Evolutionary conservation across 1,284 basidiomycete species (phyloP).

Genomic region (Ustilago lituana): DNA sequence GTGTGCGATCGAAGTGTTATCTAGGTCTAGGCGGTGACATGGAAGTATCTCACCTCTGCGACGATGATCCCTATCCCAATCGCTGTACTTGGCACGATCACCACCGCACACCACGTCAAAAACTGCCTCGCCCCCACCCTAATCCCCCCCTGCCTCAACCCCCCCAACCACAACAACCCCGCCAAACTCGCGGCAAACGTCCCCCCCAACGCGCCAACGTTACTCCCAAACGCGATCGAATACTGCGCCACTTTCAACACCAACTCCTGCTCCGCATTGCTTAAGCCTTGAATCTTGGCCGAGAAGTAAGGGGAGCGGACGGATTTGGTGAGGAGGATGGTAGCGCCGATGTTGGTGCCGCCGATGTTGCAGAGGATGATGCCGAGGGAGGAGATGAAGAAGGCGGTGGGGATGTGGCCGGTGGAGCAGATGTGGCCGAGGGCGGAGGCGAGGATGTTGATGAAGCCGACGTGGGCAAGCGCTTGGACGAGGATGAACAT

Average conservation of each 20-base stretch:
- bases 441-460: slow-evolving; percentile 83
- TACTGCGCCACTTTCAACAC: slow-evolving; percentile 69
- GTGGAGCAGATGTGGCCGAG: slow-evolving; percentile 69
- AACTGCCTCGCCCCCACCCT: slow-evolving; percentile 76
- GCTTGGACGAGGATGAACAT: slow-evolving; percentile 95
- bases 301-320: slow-evolving; percentile 68
- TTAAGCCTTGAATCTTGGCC: slow-evolving; percentile 8
- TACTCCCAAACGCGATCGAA: slow-evolving; percentile 82
- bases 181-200: slow-evolving; percentile 90
- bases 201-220: slow-evolving; percentile 90
- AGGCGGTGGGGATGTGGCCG: slow-evolving; percentile 69
- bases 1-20: too few species aligned
- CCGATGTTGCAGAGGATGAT: slow-evolving; percentile 86
- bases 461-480: slow-evolving; percentile 87
- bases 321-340: slow-evolving; percentile 82
- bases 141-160: slow-evolving; percentile 82
- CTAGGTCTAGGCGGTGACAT: slow-evolving; percentile 28
- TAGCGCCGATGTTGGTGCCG: slow-evolving; percentile 95
- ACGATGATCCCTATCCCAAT: slow-evolving; percentile 65
- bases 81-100: slow-evolving; percentile 57
- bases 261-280: slow-evolving; percentile 18
- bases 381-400: slow-evolving; percentile 71
- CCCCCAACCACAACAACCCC: slow-evolving; percentile 85
- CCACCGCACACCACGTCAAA: slow-evolving; percentile 76
- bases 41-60: slow-evolving; percentile 59